phyloP scores from a whole-genome alignment of 1,139 yeast genomes.

The Geotrichum cucujoidarum region DNA sequence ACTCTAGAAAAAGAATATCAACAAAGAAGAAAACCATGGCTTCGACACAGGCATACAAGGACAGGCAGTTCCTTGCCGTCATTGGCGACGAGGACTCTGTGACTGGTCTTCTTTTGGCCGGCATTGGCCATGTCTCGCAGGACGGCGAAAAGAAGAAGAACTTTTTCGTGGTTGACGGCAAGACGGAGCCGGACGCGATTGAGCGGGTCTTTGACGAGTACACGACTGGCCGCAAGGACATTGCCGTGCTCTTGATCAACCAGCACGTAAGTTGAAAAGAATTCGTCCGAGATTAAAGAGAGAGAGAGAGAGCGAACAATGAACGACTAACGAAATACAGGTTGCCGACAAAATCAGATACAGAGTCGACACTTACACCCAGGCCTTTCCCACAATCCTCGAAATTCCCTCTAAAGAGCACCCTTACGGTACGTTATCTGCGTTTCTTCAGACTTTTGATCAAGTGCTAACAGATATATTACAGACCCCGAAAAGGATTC shows the following conservation, averaged over 20 bases:
- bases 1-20: no score
- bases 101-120: slow-evolving; percentile 92
- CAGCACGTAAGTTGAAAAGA: slow-evolving; percentile 53
- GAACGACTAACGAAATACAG: slow-evolving; percentile 20
- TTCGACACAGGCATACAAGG: slow-evolving; percentile 36
- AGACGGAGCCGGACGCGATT: slow-evolving; percentile 71
- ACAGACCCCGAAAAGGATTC: slow-evolving; percentile 93
- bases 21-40: no score
- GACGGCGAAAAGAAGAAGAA: slow-evolving; percentile 62
- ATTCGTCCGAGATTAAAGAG: background rate
- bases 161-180: slow-evolving; percentile 74
- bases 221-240: slow-evolving; percentile 74
- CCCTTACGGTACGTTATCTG: slow-evolving; percentile 54
- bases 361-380: slow-evolving; percentile 74
- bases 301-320: background rate
- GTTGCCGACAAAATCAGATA: slow-evolving; percentile 84
- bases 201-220: slow-evolving; percentile 71
- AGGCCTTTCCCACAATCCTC: slow-evolving; percentile 92
- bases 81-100: slow-evolving; percentile 97
- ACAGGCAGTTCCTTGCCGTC: slow-evolving; percentile 79
- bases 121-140: slow-evolving; percentile 78
- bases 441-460: slow-evolving; percentile 1
- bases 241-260: slow-evolving; percentile 86
- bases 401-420: slow-evolving; percentile 98
- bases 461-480: no score